phyloP scores from a whole-genome alignment of 2,329 filamentous ascomycete genomes.

The Colletotrichum lini region DNA sequence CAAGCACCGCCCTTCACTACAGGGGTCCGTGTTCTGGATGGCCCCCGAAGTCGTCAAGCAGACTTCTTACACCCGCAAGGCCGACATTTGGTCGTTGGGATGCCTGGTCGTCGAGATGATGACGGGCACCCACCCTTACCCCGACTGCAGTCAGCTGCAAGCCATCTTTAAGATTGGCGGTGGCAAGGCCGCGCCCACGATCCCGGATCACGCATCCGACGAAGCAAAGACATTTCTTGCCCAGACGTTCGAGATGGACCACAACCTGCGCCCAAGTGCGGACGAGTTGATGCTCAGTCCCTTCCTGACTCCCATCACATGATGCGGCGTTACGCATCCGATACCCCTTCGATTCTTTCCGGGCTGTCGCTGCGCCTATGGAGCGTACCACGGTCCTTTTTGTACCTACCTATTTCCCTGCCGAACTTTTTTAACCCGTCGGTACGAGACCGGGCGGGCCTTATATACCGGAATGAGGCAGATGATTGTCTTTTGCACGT shows the following conservation, averaged over 20 bases:
- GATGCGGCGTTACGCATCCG: constrained; percentile 40
- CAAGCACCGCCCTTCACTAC: constrained; percentile 83
- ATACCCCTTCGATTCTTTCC: constrained; percentile 32
- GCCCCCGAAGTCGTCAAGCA: constrained; percentile 98
- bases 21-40: constrained; percentile 99
- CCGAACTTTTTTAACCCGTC: constrained; percentile 14
- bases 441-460: constrained; percentile 6
- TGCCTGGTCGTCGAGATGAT: constrained; percentile 99
- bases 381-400: constrained; percentile 2
- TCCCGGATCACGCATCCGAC: constrained; percentile 87
- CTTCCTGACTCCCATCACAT: constrained; percentile 83
- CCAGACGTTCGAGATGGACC: constrained; percentile 95
- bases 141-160: constrained; percentile 95
- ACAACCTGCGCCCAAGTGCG: constrained; percentile 91
- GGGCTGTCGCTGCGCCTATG: not conserved
- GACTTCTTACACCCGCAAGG: constrained; percentile 97
- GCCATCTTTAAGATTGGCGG: constrained; percentile 99
- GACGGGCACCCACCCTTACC: constrained; percentile 95
- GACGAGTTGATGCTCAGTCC: constrained; percentile 89
- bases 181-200: constrained; percentile 82
- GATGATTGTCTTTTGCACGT: constrained; percentile 30
- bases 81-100: constrained; percentile 98
- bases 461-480: constrained; percentile 29
- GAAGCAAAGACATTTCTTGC: constrained; percentile 88
- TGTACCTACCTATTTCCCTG: constrained; percentile 31